These are phyloP conservation scores for barley (Hordeum vulgare) DNA, from an alignment of 176 grass and related monocot species.

Conservation along the genomic window MorexV3_pseudomolecules_assembly NC_058522.1:185900341-185900840, in stretches of 20 bases:
- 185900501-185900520: background rate
- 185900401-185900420: background rate
- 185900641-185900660: background rate
- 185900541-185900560: background rate
- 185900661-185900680: background rate
- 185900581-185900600: background rate
- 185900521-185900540: background rate
- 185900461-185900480: background rate
- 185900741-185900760: background rate
- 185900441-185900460: background rate
- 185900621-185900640: conserved; percentile 1
- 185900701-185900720: background rate
- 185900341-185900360: background rate
- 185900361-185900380: background rate
- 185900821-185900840: background rate
- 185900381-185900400: background rate
- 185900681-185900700: background rate
- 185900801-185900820: background rate
- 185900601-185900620: background rate
- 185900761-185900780: background rate
- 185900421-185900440: conserved; percentile 6
- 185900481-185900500: background rate
- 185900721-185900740: background rate
- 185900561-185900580: background rate
- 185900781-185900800: background rate